phyloP scores from a whole-genome alignment of 2,329 filamentous ascomycete genomes.

The Ophiostoma sp. region DNA sequence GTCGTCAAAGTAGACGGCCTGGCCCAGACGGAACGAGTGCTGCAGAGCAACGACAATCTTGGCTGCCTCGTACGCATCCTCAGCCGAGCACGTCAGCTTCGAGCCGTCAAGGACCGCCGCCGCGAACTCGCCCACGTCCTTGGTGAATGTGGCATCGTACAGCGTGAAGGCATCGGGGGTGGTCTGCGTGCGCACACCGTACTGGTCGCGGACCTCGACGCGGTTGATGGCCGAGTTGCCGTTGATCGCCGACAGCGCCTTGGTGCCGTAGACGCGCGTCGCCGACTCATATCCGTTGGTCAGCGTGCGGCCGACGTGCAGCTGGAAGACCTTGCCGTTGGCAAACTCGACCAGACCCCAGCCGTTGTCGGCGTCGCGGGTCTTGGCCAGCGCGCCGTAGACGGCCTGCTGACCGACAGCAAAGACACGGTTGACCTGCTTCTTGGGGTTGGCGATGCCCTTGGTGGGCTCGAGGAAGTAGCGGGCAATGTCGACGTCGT shows the following conservation, averaged over 20 bases:
- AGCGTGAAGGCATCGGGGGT: slow-evolving; percentile 24
- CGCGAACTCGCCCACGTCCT: slow-evolving; percentile 25
- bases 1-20: slow-evolving; percentile 35
- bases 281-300: slow-evolving; percentile 40
- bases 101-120: slow-evolving; percentile 17
- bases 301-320: slow-evolving; percentile 39
- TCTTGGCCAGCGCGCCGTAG: slow-evolving; percentile 36
- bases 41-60: slow-evolving; percentile 25
- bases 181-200: slow-evolving; percentile 25
- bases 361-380: slow-evolving; percentile 38
- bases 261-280: slow-evolving; percentile 41
- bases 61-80: slow-evolving; percentile 26
- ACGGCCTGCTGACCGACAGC: slow-evolving; percentile 38
- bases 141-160: slow-evolving; percentile 18
- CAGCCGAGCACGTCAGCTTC: slow-evolving; percentile 22
- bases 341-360: slow-evolving; percentile 41
- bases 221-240: slow-evolving; percentile 26
- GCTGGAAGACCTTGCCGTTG: slow-evolving; percentile 40
- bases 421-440: slow-evolving; percentile 38
- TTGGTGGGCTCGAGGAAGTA: slow-evolving; percentile 21
- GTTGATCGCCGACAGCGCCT: slow-evolving; percentile 30
- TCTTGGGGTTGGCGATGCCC: slow-evolving; percentile 35
- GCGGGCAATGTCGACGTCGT: slow-evolving; percentile 25
- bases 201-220: slow-evolving; percentile 22
- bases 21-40: slow-evolving; percentile 33